Evolutionary conservation across 1,139 yeast genomes (phyloP).

Genomic region (Magnusiomyces ingens): DNA sequence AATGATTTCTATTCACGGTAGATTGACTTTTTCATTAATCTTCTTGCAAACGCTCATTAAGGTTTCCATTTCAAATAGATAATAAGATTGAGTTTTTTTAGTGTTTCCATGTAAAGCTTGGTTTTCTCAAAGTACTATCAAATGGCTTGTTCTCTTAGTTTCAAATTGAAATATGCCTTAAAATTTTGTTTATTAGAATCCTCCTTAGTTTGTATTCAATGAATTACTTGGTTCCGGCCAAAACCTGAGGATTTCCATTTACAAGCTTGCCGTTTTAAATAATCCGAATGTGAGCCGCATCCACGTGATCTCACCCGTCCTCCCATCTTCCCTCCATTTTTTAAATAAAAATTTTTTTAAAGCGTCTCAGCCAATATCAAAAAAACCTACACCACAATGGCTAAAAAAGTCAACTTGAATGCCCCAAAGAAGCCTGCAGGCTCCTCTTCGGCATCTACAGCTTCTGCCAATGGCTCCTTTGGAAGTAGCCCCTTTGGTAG

Average conservation of each 20-base stretch:
- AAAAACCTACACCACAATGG: slow-evolving; percentile 4
- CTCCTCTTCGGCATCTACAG: background rate
- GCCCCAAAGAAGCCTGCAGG: slow-evolving; percentile 1
- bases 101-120: background rate
- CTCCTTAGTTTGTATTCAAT: too few relatives aligned
- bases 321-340: background rate
- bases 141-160: too few relatives aligned
- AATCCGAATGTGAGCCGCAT: too few relatives aligned
- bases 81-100: background rate
- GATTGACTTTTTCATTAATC: too few relatives aligned
- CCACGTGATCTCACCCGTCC: background rate
- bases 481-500: background rate
- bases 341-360: background rate
- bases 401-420: slow-evolving; percentile 15
- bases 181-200: too few relatives aligned
- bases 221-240: too few relatives aligned
- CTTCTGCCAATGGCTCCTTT: background rate
- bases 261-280: too few relatives aligned
- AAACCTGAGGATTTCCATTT: too few relatives aligned
- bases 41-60: background rate
- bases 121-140: too few relatives aligned
- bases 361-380: background rate
- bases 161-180: too few relatives aligned
- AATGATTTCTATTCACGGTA: too few relatives aligned
- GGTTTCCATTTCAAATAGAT: background rate